phyloP scores from a whole-genome alignment of 1,284 basidiomycete genomes.

The Trichosporon sp. region DNA sequence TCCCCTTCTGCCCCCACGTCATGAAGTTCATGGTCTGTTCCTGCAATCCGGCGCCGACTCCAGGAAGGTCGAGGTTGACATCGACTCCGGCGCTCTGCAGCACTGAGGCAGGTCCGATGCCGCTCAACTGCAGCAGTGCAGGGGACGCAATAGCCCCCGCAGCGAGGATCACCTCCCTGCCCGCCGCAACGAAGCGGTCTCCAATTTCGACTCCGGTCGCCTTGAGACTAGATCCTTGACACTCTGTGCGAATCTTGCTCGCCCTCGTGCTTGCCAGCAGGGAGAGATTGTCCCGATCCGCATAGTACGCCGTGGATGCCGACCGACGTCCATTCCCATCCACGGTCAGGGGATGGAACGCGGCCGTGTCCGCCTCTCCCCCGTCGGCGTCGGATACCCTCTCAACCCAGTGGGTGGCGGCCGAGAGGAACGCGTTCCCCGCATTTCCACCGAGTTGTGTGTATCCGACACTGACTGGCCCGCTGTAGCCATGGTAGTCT shows the following conservation, averaged over 20 bases:
- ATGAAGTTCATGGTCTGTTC: conserved; percentile 62
- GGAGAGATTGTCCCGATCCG: conserved; percentile 65
- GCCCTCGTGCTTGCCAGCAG: conserved; percentile 64
- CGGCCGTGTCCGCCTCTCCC: conserved; percentile 64
- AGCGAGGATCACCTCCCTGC: conserved; percentile 59
- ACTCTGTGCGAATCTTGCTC: conserved; percentile 62
- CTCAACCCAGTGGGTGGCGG: conserved; percentile 38
- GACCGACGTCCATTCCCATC: conserved; percentile 54
- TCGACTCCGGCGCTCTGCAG: conserved; percentile 63
- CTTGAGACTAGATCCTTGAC: conserved; percentile 56
- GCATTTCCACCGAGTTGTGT: conserved; percentile 62
- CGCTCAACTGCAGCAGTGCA: conserved; percentile 69
- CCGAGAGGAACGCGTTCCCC: conserved; percentile 63
- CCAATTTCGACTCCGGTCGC: conserved; percentile 66
- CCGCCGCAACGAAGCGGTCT: conserved; percentile 57
- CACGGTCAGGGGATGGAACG: conserved; percentile 51
- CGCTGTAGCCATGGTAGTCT: conserved; percentile 61
- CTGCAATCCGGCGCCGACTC: conserved; percentile 72
- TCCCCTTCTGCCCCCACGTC: conserved; percentile 32
- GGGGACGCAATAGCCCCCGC: conserved; percentile 68
- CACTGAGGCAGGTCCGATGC: conserved; percentile 67
- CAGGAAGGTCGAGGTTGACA: conserved; percentile 61
- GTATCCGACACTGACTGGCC: conserved; percentile 62
- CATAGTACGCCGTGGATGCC: conserved; percentile 59
- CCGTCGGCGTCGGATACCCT: conserved; percentile 62